A percentile compares a stretch with the other conserved stretches of the same genome.
These are phyloP conservation scores for Euphorbia celastroides DNA, from an alignment of 441 rosid species.

Conservation along the genomic window DNA sequence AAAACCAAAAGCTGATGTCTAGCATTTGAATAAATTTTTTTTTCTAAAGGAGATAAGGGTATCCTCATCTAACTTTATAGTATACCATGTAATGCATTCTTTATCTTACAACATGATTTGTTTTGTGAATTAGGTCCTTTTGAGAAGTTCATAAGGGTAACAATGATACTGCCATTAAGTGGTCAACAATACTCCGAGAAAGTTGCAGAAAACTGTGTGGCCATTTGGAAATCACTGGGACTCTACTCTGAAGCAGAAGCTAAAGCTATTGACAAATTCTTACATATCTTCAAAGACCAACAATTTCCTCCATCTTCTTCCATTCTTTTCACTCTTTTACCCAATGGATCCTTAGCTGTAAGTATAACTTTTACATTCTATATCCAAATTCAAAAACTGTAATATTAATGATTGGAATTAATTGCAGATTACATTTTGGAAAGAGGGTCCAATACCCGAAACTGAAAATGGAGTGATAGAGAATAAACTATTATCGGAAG, in stretches of 20 bases:
- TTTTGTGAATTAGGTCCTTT: too few relatives aligned
- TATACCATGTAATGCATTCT: too few relatives aligned
- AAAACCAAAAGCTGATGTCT: too few relatives aligned
- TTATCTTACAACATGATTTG: too few relatives aligned
- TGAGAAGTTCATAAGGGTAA: conserved; percentile 65
- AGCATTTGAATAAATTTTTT: too few relatives aligned
- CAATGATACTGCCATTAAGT: conserved; percentile 69
- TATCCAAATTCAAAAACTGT: too few relatives aligned
- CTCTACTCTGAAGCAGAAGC: conserved; percentile 67
- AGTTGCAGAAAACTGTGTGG: conserved; percentile 70
- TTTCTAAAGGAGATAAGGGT: too few relatives aligned
- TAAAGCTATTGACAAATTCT: conserved; percentile 59
- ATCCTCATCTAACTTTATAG: too few relatives aligned
- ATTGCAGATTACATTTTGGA: conserved; percentile 51
- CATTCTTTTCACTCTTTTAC: conserved; percentile 56
- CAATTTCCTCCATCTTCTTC: conserved; percentile 70
- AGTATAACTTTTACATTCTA: too few relatives aligned
- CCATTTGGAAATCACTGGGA: conserved; percentile 63
- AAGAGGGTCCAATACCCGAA: conserved; percentile 47
- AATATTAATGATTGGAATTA: too few relatives aligned
- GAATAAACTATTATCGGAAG: conserved; percentile 54
- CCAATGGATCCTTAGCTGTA: conserved; percentile 55
- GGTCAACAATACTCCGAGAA: conserved; percentile 73
- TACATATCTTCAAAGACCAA: conserved; percentile 51
- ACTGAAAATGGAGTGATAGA: conserved; percentile 45